Evolutionary conservation across 495 filamentous ascomycete species (phyloP), one percentile per base, ranked within the genome.

Genomic region (Acidiella bohemica): DNA sequence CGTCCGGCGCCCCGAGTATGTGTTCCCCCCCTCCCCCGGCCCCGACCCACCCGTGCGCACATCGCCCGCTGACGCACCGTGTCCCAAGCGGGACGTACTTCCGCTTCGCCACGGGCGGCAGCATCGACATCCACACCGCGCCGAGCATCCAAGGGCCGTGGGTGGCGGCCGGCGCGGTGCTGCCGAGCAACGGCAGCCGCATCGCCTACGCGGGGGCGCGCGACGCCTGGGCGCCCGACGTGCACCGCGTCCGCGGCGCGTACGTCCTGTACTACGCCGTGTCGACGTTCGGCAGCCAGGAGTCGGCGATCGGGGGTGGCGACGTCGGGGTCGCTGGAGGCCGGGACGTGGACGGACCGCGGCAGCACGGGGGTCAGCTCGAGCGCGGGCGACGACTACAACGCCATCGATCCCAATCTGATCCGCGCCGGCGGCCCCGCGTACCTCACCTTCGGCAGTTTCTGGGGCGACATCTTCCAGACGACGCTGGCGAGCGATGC

Each of bases 201-300:
- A 80, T 84, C 42, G 51, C 65, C 29, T 56, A 72, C 8, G 29
- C 53, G 0, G 76, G 77, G 0, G 71, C 66, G 36, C 55, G 54
- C 4, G 67, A 80, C 42, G 61, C 76, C 24, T 81, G 76, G 76
- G 80, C 81, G 2, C 80, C 80, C 0, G 78, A 83, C 49, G 70
- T 83, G 19, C 53, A 63, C 39, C 57, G 70, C 23, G 56, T 78
- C 1, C 67, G 65, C 27, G 56, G 55, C 11, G 64, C 59, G 0
- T 85, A 84, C 62, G 77, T 80, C 53, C 65, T 81, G 47, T 84
- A 81, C 67, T 87, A 85, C 58, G 63, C 73, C 0, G 69, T 83
- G 32, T 73, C 67, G 25, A 64, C 67, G 20, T 76, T 80, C 39
- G 80, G 81, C 17, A 72, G 67, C 3, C 72, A 77, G 38, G 62